These are phyloP conservation scores for Hypoxylon rickii DNA, from an alignment of 495 filamentous ascomycete genomes.

Conservation along the genomic window DNA sequence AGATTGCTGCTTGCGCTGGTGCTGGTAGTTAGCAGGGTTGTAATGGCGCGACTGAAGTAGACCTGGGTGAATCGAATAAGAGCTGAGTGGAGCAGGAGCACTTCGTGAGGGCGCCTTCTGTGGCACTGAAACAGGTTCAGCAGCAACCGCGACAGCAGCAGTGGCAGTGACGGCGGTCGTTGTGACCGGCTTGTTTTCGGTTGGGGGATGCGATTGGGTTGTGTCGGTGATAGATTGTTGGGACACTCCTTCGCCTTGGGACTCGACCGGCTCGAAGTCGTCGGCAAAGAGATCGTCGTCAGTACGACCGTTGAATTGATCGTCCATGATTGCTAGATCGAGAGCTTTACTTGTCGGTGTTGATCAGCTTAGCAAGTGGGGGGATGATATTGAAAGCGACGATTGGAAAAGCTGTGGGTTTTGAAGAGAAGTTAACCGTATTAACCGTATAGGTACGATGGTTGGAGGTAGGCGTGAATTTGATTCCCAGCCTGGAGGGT, in stretches of 20 bases:
- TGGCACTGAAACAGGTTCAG: constrained; percentile 1
- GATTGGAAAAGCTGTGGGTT: too few species aligned
- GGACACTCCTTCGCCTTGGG: constrained; percentile 1
- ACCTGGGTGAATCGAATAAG: constrained; percentile 22
- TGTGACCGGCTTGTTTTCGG: constrained; percentile 2
- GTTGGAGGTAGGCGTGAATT: too few species aligned
- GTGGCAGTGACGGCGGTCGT: too few species aligned
- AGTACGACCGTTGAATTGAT: constrained; percentile 56
- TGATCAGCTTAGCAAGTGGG: too few species aligned
- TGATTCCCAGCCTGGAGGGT: too few species aligned
- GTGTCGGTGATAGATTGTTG: not conserved
- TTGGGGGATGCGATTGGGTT: too few species aligned
- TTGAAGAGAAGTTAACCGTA: too few species aligned
- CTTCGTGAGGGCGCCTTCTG: too few species aligned
- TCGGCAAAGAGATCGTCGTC: constrained; percentile 58
- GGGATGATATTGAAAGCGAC: not conserved
- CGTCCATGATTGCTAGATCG: constrained; percentile 39
- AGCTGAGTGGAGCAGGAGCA: constrained; percentile 4
- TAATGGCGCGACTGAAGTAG: constrained; percentile 49
- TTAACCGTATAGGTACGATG: too few species aligned
- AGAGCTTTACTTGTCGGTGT: too few species aligned
- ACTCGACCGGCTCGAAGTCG: constrained; percentile 51
- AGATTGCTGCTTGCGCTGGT: constrained; percentile 32
- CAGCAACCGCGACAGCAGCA: not conserved
- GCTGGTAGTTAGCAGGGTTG: constrained; percentile 19